phyloP scores from a whole-genome alignment of 768 basidiomycete species.

The Chiua virens region DNA sequence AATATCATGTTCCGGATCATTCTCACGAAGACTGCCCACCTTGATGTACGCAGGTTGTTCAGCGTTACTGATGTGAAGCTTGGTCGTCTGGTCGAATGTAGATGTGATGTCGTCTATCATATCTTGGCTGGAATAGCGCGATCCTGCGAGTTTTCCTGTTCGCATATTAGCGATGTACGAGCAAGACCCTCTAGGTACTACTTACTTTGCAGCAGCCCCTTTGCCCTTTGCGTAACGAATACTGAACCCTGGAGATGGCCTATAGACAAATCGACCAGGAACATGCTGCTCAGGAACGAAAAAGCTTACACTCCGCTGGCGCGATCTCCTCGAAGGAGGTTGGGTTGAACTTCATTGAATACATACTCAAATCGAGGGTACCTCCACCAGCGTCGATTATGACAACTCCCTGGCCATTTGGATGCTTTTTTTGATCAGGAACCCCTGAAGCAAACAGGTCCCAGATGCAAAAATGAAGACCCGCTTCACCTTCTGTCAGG shows the following conservation, averaged over 20 bases:
- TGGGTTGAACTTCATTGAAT: slow-evolving; percentile 35
- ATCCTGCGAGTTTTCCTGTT: slow-evolving; percentile 27
- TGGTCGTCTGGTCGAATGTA: slow-evolving; percentile 36
- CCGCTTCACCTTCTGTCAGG: slow-evolving; percentile 62
- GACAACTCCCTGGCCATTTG: slow-evolving; percentile 35
- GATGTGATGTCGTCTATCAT: slow-evolving; percentile 33
- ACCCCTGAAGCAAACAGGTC: slow-evolving; percentile 23
- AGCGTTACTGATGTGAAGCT: slow-evolving; percentile 36
- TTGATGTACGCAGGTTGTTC: slow-evolving; percentile 36
- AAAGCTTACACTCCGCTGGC: slow-evolving; percentile 28
- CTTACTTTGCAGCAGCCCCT: slow-evolving; percentile 32
- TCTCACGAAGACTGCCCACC: slow-evolving; percentile 37
- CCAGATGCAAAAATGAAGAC: slow-evolving; percentile 53
- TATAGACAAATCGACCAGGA: slow-evolving; percentile 6
- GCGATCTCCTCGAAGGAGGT: slow-evolving; percentile 37
- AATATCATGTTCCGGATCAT: slow-evolving; percentile 32
- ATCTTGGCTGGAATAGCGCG: slow-evolving; percentile 27
- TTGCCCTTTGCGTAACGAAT: slow-evolving; percentile 34
- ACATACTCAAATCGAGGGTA: slow-evolving; percentile 41
- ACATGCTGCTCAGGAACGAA: background rate
- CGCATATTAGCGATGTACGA: background rate
- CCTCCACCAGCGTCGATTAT: slow-evolving; percentile 52
- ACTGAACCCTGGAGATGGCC: slow-evolving; percentile 41
- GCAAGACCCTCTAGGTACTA: background rate
- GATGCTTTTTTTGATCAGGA: slow-evolving; percentile 2